phyloP scores from a whole-genome alignment of 2,329 filamentous ascomycete genomes.

The Fusarium burgessii region DNA sequence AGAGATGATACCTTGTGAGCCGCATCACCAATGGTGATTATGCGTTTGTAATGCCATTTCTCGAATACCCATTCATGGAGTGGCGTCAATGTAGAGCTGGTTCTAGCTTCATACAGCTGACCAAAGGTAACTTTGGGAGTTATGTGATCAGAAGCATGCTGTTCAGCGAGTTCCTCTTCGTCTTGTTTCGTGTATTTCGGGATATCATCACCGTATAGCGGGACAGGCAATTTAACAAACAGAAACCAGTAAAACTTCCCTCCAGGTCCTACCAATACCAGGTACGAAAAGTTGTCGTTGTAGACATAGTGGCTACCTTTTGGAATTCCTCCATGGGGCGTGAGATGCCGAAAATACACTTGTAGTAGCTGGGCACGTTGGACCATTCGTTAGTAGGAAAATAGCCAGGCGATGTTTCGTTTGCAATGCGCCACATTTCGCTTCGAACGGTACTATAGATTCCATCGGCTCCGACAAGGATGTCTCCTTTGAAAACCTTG shows the following conservation, averaged over 20 bases:
- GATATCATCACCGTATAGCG: not conserved
- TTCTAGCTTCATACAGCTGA: not conserved
- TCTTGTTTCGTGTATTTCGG: not conserved
- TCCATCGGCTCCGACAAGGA: conserved; percentile 57
- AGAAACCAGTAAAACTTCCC: conserved; percentile 18
- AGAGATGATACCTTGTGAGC: conserved; percentile 7
- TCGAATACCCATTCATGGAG: conserved; percentile 14
- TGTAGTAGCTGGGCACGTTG: conserved; percentile 6
- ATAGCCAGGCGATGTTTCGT: not conserved
- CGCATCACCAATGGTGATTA: conserved; percentile 5
- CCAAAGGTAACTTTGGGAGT: not conserved
- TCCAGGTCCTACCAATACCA: not conserved
- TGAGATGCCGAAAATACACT: conserved; percentile 17
- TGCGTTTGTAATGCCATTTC: conserved; percentile 13
- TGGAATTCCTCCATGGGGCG: rapidly evolving
- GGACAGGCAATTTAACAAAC: not conserved
- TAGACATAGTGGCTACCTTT: not conserved
- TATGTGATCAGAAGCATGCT: not conserved
- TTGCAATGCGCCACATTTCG: conserved; percentile 45
- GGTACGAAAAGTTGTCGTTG: not conserved
- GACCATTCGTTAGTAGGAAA: conserved; percentile 25
- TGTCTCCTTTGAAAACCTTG: conserved; percentile 45
- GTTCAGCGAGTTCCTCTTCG: not conserved
- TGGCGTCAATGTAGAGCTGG: not conserved
- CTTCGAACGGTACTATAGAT: conserved; percentile 54